Percentiles rank a stretch among this genome's conserved stretches.
Conservation (phyloP, 2,329 filamentous ascomycete species). For the Alternaria arborescens region DNA sequence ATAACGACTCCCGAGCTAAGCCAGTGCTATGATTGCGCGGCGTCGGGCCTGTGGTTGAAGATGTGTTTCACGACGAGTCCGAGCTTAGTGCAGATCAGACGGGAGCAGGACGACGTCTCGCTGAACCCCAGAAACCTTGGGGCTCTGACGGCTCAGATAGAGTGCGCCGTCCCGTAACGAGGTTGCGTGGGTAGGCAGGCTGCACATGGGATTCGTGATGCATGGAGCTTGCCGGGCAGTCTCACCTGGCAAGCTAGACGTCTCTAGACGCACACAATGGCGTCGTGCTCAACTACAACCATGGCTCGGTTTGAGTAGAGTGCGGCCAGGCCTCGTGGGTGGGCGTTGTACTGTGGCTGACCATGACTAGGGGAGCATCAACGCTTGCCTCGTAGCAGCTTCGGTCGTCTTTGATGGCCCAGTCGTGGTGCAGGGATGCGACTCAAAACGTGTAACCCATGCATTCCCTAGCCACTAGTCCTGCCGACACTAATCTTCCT, state of each 20-base stretch:
- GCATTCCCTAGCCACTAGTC: constrained; percentile 10
- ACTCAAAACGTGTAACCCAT: constrained; percentile 22
- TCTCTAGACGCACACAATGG: neutral
- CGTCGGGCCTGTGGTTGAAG: constrained; percentile 1
- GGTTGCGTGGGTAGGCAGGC: neutral
- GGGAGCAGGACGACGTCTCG: constrained; percentile 33
- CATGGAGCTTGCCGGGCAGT: neutral
- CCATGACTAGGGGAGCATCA: constrained; percentile 12
- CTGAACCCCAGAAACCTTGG: constrained; percentile 14
- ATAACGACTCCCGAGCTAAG: neutral
- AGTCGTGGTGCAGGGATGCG: constrained; percentile 12
- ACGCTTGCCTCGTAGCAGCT: constrained; percentile 16
- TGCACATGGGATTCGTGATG: no score
- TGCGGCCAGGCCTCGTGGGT: neutral
- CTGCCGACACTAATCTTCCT: constrained; percentile 16
- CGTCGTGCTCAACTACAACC: neutral
- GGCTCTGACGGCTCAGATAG: constrained; percentile 8
- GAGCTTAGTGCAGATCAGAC: constrained; percentile 37
- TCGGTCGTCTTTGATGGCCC: neutral
- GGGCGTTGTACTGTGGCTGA: neutral
- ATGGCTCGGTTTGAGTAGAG: neutral
- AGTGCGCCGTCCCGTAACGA: constrained; percentile 15
- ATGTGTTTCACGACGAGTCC: constrained; percentile 31
- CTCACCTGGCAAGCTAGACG: neutral
- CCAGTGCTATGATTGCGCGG: constrained; percentile 1